A percentile compares a stretch with the other conserved stretches of the same genome.
Conservation (phyloP, 148 eudicot species). For the Rhododendron ovatum region DNA sequence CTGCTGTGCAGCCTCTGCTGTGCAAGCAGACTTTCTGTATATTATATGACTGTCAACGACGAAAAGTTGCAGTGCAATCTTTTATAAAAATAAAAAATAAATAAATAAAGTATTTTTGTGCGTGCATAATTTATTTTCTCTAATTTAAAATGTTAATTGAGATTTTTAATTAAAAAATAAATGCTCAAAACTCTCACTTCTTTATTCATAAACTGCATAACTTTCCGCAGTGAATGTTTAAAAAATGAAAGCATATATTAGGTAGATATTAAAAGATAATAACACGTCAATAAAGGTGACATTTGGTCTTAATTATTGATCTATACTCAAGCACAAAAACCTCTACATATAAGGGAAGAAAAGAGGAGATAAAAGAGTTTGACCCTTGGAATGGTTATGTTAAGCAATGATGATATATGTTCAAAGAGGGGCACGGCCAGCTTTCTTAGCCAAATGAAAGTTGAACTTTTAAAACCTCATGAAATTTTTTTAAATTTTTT, state of each 20-base stretch:
- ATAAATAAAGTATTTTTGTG: too few species aligned
- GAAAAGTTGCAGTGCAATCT: not conserved
- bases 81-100: too few species aligned
- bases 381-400: not conserved
- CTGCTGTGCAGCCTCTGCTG: too few species aligned
- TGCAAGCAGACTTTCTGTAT: too few species aligned
- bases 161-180: too few species aligned
- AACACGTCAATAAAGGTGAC: not conserved
- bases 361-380: not conserved
- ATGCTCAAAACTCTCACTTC: too few species aligned
- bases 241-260: too few species aligned
- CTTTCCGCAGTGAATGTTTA: too few species aligned
- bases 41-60: not conserved
- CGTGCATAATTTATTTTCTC: not conserved
- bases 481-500: too few species aligned
- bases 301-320: not conserved
- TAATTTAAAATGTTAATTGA: too few species aligned
- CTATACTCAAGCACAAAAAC: not conserved
- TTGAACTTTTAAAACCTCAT: not conserved
- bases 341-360: not conserved
- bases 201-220: too few species aligned
- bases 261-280: not conserved
- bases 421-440: slow-evolving; percentile 1
- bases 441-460: not conserved
- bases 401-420: slow-evolving; percentile 8